phyloP scores from a whole-genome alignment of 192 early-diverging fungal species.

The Chytriomyces sp. region DNA sequence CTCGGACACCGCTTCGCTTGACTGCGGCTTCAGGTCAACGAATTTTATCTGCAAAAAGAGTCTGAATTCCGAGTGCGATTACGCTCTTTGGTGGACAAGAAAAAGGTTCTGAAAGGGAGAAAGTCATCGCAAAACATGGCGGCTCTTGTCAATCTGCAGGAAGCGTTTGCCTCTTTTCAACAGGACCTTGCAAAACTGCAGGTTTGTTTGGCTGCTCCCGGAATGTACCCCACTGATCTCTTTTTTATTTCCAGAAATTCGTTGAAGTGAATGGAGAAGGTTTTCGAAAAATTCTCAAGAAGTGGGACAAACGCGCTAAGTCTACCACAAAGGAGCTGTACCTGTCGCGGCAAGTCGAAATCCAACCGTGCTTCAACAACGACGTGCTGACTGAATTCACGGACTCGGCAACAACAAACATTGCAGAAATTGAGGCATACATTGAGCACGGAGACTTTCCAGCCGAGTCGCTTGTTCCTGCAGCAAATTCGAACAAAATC shows the following conservation, averaged over 20 bases:
- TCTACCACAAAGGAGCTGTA: constrained; percentile 98
- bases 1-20: not conserved
- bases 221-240: not conserved
- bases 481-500: constrained; percentile 4
- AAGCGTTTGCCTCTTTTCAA: constrained; percentile 90
- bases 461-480: not conserved
- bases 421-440: constrained; percentile 73
- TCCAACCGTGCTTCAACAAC: constrained; percentile 96
- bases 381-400: constrained; percentile 89
- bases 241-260: constrained; percentile 73
- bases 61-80: constrained; percentile 88
- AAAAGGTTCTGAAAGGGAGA: constrained; percentile 34
- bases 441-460: constrained; percentile 33
- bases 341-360: constrained; percentile 94
- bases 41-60: constrained; percentile 97
- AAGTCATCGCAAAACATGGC: constrained; percentile 54
- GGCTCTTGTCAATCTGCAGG: constrained; percentile 75
- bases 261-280: constrained; percentile 96
- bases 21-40: constrained; percentile 72
- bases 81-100: constrained; percentile 66
- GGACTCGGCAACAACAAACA: constrained; percentile 76
- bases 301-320: constrained; percentile 99
- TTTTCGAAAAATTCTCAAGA: constrained; percentile 98
- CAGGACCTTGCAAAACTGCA: constrained; percentile 95
- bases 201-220: constrained; percentile 52